Conservation (phyloP, 495 filamentous ascomycete genomes). For the Hypoxylon fragiforme region DNA sequence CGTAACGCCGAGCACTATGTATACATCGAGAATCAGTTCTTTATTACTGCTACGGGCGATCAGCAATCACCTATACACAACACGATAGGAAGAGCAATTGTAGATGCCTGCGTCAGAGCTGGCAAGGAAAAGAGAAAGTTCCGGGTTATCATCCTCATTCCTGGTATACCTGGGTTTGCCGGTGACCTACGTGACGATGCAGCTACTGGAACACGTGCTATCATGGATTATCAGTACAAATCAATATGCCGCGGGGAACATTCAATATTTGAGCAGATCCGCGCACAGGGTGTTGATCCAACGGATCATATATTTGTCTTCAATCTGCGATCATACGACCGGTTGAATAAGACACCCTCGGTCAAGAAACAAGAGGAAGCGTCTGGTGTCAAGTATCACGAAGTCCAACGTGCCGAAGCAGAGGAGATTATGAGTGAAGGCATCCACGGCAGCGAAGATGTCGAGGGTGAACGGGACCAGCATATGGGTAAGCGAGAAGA, state of each 20-base stretch:
- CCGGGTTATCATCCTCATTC: constrained; percentile 85
- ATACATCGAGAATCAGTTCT: constrained; percentile 98
- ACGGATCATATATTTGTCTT: constrained; percentile 84
- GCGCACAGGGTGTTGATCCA: constrained; percentile 78
- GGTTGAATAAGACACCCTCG: constrained; percentile 76
- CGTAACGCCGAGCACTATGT: constrained; percentile 84
- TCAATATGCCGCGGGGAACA: constrained; percentile 89
- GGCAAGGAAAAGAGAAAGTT: constrained; percentile 87
- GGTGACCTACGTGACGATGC: constrained; percentile 83
- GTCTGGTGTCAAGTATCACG: constrained; percentile 79
- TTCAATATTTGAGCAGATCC: constrained; percentile 81
- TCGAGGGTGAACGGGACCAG: constrained; percentile 41
- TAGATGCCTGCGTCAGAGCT: constrained; percentile 82
- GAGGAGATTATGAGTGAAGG: constrained; percentile 81
- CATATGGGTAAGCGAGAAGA: constrained; percentile 47
- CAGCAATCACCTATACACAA: constrained; percentile 85
- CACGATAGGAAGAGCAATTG: constrained; percentile 81
- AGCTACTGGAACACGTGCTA: constrained; percentile 84
- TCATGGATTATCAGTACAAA: constrained; percentile 99
- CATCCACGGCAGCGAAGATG: constrained; percentile 62
- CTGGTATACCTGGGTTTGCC: constrained; percentile 90
- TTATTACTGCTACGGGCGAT: constrained; percentile 92
- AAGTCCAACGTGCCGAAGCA: constrained; percentile 82
- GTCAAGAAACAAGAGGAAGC: constrained; percentile 72
- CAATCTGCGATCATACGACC: constrained; percentile 87